These are phyloP conservation scores for Daedaleopsis nitida DNA, from an alignment of 768 basidiomycete genomes.

Conservation along the genomic window DNA sequence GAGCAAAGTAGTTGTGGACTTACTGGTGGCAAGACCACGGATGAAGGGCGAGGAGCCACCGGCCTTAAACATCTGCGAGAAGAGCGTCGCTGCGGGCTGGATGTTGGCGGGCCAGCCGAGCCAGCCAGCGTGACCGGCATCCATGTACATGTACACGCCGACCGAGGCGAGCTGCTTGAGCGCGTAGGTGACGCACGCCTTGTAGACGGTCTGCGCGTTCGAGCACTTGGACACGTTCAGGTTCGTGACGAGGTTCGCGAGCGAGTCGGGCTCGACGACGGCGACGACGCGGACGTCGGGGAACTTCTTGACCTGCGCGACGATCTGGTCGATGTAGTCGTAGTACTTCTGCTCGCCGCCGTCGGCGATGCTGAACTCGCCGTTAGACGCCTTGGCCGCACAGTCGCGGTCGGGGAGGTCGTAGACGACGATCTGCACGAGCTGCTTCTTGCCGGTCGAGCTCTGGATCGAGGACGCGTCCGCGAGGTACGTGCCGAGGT, in stretches of 20 bases:
- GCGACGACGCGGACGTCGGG: slow-evolving; percentile 65
- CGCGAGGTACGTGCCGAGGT: slow-evolving; percentile 58
- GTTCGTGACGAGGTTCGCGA: slow-evolving; percentile 73
- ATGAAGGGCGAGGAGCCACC: slow-evolving; percentile 59
- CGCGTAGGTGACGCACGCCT: slow-evolving; percentile 54
- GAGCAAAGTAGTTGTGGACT: not conserved
- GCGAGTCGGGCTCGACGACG: slow-evolving; percentile 67
- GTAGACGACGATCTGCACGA: slow-evolving; percentile 43
- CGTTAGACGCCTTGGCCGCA: slow-evolving; percentile 64
- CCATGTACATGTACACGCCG: slow-evolving; percentile 63
- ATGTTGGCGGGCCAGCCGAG: slow-evolving; percentile 71
- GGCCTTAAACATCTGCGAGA: slow-evolving; percentile 47
- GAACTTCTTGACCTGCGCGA: slow-evolving; percentile 49
- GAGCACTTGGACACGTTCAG: slow-evolving; percentile 57
- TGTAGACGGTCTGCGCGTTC: slow-evolving; percentile 54
- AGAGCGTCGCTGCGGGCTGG: slow-evolving; percentile 57
- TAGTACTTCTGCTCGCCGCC: slow-evolving; percentile 57
- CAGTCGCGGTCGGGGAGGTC: slow-evolving; percentile 71
- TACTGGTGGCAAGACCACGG: slow-evolving; percentile 60
- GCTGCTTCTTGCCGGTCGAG: slow-evolving; percentile 47
- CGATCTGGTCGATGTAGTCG: slow-evolving; percentile 63
- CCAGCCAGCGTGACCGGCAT: slow-evolving; percentile 68
- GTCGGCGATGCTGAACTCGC: slow-evolving; percentile 63
- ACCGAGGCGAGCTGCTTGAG: slow-evolving; percentile 55
- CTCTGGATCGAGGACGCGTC: slow-evolving; percentile 49